phyloP scores from a whole-genome alignment of 1,139 yeast species.

The Pneumocystis canis region DNA sequence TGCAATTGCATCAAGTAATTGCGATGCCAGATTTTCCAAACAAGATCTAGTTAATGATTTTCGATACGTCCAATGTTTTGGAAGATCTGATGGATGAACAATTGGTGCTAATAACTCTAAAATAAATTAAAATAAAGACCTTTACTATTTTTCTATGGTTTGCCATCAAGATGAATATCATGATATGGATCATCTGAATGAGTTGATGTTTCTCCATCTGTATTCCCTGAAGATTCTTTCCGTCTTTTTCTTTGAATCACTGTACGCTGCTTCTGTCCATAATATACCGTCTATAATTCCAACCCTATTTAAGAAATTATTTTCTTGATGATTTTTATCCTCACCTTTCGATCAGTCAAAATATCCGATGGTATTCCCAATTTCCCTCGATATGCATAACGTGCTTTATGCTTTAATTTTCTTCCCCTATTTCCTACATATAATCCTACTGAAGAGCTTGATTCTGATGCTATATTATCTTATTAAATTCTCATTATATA shows the following conservation, averaged over 20 bases:
- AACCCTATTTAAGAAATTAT: neutral
- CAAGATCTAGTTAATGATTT: constrained; percentile 5
- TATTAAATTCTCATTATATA: too few species aligned
- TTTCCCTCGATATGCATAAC: constrained; percentile 7
- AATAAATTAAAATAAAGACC: neutral
- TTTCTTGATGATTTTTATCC: neutral
- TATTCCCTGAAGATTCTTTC: neutral
- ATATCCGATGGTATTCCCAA: constrained; percentile 4
- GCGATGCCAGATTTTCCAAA: constrained; percentile 6
- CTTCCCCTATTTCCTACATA: constrained; percentile 7
- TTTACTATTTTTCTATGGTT: neutral
- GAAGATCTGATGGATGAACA: constrained; percentile 9
- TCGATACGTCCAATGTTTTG: constrained; percentile 5
- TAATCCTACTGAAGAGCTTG: constrained; percentile 7
- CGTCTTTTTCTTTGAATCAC: neutral
- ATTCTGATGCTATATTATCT: constrained; percentile 4
- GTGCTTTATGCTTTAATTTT: constrained; percentile 10
- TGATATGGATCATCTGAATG: constrained; percentile 10
- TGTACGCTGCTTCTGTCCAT: neutral
- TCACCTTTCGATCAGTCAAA: constrained; percentile 3
- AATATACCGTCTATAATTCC: neutral
- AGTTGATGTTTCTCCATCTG: neutral
- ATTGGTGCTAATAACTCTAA: constrained; percentile 8
- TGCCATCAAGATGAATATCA: constrained; percentile 6
- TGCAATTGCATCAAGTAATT: constrained; percentile 6